Evolutionary conservation across 306 rosid genomes (phyloP).

Genomic region (Delonix regia): DNA sequence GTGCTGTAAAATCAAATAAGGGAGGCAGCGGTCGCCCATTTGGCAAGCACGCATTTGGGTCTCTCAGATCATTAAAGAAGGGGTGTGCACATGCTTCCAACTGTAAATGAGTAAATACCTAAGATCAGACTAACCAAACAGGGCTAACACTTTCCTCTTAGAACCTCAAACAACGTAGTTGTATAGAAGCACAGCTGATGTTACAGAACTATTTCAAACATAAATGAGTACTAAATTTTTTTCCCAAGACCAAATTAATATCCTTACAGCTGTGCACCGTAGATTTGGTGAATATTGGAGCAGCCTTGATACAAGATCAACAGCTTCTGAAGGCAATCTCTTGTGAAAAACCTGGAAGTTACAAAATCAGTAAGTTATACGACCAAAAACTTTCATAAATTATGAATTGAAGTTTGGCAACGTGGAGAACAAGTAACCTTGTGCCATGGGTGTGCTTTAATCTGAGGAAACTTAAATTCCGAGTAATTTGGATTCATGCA

Average conservation of each 20-base stretch:
- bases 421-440: slow-evolving; percentile 56
- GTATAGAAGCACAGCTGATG: background rate
- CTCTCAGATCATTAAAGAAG: slow-evolving; percentile 80
- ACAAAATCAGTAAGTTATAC: slow-evolving; percentile 31
- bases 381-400: slow-evolving; percentile 10
- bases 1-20: slow-evolving; percentile 78
- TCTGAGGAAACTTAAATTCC: slow-evolving; percentile 91
- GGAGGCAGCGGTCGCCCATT: slow-evolving; percentile 79
- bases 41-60: slow-evolving; percentile 66
- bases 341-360: slow-evolving; percentile 72
- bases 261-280: slow-evolving; percentile 90
- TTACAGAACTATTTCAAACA: background rate
- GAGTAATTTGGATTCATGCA: slow-evolving; percentile 96
- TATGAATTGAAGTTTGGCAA: background rate
- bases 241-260: background rate
- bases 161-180: background rate
- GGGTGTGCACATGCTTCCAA: slow-evolving; percentile 94
- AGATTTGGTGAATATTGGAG: slow-evolving; percentile 93
- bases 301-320: slow-evolving; percentile 90
- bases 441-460: slow-evolving; percentile 97
- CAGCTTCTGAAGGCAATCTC: slow-evolving; percentile 89
- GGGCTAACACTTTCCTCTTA: background rate
- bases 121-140: slow-evolving; percentile 9
- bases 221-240: background rate
- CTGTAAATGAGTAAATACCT: slow-evolving; percentile 45